Evolutionary conservation across 2,329 filamentous ascomycete genomes (phyloP).

Genomic region (Colletotrichum tofieldiae): DNA sequence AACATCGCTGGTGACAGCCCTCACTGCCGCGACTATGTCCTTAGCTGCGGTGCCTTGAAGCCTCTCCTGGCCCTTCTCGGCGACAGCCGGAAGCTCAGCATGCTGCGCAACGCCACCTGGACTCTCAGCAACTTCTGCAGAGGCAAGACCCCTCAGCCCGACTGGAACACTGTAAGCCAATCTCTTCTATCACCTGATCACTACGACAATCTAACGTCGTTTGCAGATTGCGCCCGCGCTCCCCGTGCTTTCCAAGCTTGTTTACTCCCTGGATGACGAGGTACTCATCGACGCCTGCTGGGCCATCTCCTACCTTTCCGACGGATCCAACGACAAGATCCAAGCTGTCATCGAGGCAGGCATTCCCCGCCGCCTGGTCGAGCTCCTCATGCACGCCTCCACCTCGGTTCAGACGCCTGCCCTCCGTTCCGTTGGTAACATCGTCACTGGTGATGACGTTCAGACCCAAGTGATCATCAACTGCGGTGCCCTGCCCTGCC

Average conservation of each 20-base stretch:
- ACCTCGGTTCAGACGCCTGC: constrained; percentile 98
- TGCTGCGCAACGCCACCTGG: constrained; percentile 99
- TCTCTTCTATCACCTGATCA: constrained; percentile 8
- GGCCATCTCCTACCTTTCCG: constrained; percentile 98
- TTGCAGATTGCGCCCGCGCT: constrained; percentile 91
- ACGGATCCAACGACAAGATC: constrained; percentile 99
- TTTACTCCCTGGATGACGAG: constrained; percentile 98
- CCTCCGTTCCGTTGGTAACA: constrained; percentile 97
- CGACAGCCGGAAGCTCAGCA: constrained; percentile 98
- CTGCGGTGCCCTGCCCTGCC: constrained; percentile 91
- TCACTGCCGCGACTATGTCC: constrained; percentile 95
- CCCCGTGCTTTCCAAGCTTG: constrained; percentile 94
- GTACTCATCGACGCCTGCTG: constrained; percentile 99
- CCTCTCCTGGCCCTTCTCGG: constrained; percentile 91
- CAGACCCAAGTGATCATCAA: constrained; percentile 99
- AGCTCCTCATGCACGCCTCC: constrained; percentile 97
- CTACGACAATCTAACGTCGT: neutral
- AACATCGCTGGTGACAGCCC: constrained; percentile 99
- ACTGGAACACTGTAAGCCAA: constrained; percentile 91
- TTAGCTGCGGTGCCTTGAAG: constrained; percentile 90
- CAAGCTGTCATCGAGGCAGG: constrained; percentile 99
- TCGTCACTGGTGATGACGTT: constrained; percentile 97
- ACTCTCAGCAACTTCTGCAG: constrained; percentile 99
- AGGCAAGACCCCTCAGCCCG: constrained; percentile 98
- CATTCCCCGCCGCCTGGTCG: constrained; percentile 95